Evolutionary conservation across 163 green algal genomes (phyloP), one percentile per base, ranked within the genome.

Genomic region (Scenedesmus sp.): DNA sequence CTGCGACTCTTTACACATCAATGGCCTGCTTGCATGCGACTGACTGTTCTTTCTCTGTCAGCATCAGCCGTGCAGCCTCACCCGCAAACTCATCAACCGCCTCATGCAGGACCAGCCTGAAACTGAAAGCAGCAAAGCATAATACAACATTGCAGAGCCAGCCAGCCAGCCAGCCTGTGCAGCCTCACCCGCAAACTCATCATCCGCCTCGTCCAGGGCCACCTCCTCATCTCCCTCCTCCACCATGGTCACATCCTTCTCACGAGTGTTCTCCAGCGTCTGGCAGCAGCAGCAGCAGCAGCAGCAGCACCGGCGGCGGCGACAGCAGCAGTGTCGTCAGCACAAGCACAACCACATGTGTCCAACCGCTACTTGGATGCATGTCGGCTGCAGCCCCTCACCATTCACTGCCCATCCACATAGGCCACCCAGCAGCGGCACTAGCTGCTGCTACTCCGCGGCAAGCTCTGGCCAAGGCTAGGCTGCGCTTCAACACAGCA

Each of bases 181-280:
- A 64, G 67, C 92, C 88, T 60, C 88, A 96, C 94, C 94, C 85
- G 97, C 96, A 94, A 99, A 99, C 95, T 99, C 98, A 92, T 98
- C 97, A 91, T 98, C 97, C 60, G 97, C 85, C 26, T 97, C 96
- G 86, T 99, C 97, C 59, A 98, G 96, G 54, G 95, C 96, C 20
- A 94, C 91, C 64, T 99, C 94, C 94, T 99, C 97, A 79, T 97
- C 97, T 59, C 98, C 97, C 12, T 94, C 81, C 34, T 91, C 87
- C 13, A 99, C 95, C 64, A 96, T 94, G 0, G 98, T 99, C 84
- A 96, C 96, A 93, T 99, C 98, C 93, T 95, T 95, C 88, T 97
- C 97, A 56, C 98, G 93, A 10, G 94, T 97, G 95, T 98, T 99
- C 77, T 99, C 98, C 59, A 99, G 96, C 0, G 98, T 99, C 96